Evolutionary conservation across 1,284 basidiomycete genomes (phyloP), one percentile per base, ranked within the genome.

Genomic region (Apiotrichum brassicae): DNA sequence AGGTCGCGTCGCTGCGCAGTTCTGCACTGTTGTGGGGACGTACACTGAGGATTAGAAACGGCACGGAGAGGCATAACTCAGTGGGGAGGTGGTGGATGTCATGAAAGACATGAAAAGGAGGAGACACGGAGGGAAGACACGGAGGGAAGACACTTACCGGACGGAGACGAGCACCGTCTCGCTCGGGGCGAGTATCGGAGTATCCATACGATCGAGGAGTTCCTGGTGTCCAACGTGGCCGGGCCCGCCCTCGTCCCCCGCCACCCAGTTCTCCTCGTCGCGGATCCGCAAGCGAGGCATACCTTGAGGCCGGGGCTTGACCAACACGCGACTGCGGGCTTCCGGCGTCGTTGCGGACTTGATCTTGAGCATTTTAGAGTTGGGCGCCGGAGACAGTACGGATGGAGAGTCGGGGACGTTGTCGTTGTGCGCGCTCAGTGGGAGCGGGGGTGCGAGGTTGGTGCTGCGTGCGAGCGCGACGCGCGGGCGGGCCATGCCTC

Each of bases 121-220:
- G n/a, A n/a, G n/a, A n/a, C n/a, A n/a, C n/a, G n/a, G n/a, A n/a
- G n/a, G n/a, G n/a, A n/a, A n/a, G n/a, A n/a, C n/a, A n/a, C n/a
- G n/a, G n/a, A n/a, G n/a, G n/a, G n/a, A n/a, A 8, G 9, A 30
- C 28, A 60, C 77, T 49, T 56, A 89, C 87, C 88, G 78, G 56
- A 93, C 79, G 22, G 88, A 89, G 13, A 93, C 89, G 64, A 90
- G 81, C 23, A 92, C 89, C 61, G 90, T 89, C 66, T 92, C 88
- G 16, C 59, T 61, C 43, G 60, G 58, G 2, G 55, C 65, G 30
- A 58, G 49, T 7, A 20, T 34, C 6, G 51, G 48, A 9, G 48
- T 37, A 0, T 56, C 54, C 38, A 56, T 46, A 18, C 24, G 23
- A 20, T 56, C 54, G 7, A 56, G 54, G 12, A 56, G 42, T 18